Conservation (phyloP, 2,329 filamentous ascomycete species). For the Lasiodiplodia theobromae region DNA sequence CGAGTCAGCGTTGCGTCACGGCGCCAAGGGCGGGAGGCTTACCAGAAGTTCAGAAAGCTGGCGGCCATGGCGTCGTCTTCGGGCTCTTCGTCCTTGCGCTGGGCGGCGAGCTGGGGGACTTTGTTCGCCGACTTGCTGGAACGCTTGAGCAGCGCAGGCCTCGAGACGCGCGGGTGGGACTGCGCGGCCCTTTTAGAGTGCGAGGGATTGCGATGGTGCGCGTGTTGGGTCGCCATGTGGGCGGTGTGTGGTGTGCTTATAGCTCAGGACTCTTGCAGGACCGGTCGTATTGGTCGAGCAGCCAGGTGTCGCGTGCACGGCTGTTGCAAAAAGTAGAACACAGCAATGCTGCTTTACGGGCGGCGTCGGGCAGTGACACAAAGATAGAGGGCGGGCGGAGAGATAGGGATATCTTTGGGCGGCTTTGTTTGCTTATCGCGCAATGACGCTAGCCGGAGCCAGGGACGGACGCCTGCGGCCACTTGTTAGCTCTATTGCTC, state of each 20-base stretch:
- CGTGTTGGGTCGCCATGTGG: slow-evolving; percentile 42
- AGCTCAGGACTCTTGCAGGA: slow-evolving; percentile 28
- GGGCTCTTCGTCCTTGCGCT: slow-evolving; percentile 43
- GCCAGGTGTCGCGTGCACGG: slow-evolving; percentile 24
- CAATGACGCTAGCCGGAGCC: slow-evolving; percentile 23
- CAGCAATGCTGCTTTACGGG: slow-evolving; percentile 4
- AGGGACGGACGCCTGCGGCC: slow-evolving; percentile 21
- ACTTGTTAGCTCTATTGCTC: slow-evolving; percentile 13
- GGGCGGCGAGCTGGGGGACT: slow-evolving; percentile 34
- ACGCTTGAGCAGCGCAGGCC: slow-evolving; percentile 45
- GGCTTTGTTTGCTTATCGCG: slow-evolving; percentile 30
- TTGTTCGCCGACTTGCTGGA: slow-evolving; percentile 32
- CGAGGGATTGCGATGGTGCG: slow-evolving; percentile 31
- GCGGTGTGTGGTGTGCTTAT: slow-evolving; percentile 32
- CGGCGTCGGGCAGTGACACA: slow-evolving; percentile 9
- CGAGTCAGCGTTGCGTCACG: slow-evolving; percentile 22
- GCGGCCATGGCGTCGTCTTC: slow-evolving; percentile 59
- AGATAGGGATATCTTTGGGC: slow-evolving; percentile 26
- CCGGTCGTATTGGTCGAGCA: slow-evolving; percentile 25
- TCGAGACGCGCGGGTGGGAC: slow-evolving; percentile 44
- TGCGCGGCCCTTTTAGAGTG: slow-evolving; percentile 44
- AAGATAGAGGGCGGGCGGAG: slow-evolving; percentile 9
- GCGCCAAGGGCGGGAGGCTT: slow-evolving; percentile 33
- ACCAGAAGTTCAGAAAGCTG: slow-evolving; percentile 63
- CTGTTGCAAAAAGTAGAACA: slow-evolving; percentile 3